Evolutionary conservation across 1,139 yeast genomes (phyloP), one percentile per base, ranked within the genome.

Genomic region (Debaryomyces singareniensis): DNA sequence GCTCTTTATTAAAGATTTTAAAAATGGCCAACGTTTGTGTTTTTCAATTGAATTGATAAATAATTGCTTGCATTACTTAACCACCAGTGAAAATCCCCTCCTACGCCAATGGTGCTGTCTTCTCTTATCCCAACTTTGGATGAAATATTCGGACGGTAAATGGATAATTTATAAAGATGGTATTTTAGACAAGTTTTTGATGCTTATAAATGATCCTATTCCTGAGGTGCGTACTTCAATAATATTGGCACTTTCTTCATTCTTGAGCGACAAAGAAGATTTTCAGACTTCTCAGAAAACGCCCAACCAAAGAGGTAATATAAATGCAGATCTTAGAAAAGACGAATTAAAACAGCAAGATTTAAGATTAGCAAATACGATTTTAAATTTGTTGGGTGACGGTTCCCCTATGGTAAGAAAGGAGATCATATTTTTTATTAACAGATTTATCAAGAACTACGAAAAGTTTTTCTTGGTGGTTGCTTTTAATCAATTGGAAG

Each of bases 221-320:
- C 96, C 98, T 0, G 99, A 91, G 53, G 95, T 91, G 0, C 67
- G 98, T 36, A 81, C 96, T 0, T 85, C 97, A 0, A 75, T 86
- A 7, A 62, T 91, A 7, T 63, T 79, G 28, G 85, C 95, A 0
- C 58, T 91, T 29, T 75, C 89, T 2, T 75, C 77, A 20, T 85
- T 81, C 48, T 55, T 87, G 21, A 75, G 82, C 5, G 75, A 66
- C 16, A 33, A 44, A 6, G 43, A 36, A 12, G 47, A 37, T 2
- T 38, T 38, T 15, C 51, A 44, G 26, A 23, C 25, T 9, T 7
- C 25, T 7, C 49, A 41, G 26, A 34, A 25, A 10, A 34, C 34
- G 6, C 46, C 35, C 25, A 47, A 42, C 28, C 44, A 33, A 22
- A 28, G 29, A n/a, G 46, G 36, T 24, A 43, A 36, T 20, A 39